phyloP scores from a whole-genome alignment of 1,284 basidiomycete species.

The Trichosporon coremiiforme region DNA sequence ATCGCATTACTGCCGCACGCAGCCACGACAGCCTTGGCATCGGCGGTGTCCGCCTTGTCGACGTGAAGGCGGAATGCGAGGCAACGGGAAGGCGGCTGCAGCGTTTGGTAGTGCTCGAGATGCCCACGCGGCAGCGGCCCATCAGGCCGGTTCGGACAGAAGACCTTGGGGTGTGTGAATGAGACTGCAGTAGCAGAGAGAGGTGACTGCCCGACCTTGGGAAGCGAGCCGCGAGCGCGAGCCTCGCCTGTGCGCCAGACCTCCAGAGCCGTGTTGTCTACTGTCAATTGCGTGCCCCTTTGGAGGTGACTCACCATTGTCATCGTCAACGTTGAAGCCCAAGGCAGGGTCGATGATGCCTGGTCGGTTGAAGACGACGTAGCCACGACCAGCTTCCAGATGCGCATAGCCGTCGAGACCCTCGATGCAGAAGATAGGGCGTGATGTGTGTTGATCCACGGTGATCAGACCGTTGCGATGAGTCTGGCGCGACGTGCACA shows the following conservation, averaged over 20 bases:
- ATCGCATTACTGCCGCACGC: conserved; percentile 38
- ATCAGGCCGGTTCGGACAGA: conserved; percentile 9
- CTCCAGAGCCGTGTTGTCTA: conserved; percentile 31
- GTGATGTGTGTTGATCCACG: conserved; percentile 23
- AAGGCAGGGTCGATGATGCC: conserved; percentile 19
- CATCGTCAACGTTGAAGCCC: conserved; percentile 20
- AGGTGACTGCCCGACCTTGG: conserved; percentile 19
- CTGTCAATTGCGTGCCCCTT: not conserved
- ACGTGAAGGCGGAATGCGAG: conserved; percentile 45
- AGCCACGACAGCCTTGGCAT: conserved; percentile 38
- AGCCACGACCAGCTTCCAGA: conserved; percentile 48
- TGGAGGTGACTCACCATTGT: not conserved
- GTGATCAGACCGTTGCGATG: conserved; percentile 21
- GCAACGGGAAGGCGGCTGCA: conserved; percentile 40
- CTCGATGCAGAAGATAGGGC: conserved; percentile 38
- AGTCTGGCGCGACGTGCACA: conserved; percentile 36
- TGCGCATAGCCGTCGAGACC: conserved; percentile 38
- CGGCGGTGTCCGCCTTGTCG: conserved; percentile 36
- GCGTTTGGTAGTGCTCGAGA: conserved; percentile 41
- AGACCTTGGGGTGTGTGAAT: conserved; percentile 23
- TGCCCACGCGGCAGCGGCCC: conserved; percentile 43
- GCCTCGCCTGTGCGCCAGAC: conserved; percentile 41
- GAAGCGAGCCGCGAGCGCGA: conserved; percentile 27
- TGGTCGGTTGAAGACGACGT: conserved; percentile 38
- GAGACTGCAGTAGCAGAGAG: conserved; percentile 29